Evolutionary conservation across 805 yeast genomes (phyloP).

Genomic region (Metschnikowia hibisci): DNA sequence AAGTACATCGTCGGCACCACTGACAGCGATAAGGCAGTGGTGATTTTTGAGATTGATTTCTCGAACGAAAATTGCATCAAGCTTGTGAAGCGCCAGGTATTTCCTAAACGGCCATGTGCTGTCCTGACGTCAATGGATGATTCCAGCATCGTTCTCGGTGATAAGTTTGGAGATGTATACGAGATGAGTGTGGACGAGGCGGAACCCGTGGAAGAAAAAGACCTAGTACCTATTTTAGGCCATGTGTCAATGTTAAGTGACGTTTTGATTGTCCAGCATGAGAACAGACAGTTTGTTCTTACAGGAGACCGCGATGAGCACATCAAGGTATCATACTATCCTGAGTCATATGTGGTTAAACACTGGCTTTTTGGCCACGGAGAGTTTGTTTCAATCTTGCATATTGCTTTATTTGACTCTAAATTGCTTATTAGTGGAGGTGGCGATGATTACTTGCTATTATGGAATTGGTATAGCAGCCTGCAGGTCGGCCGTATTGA

Average conservation of each 20-base stretch:
- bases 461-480: conserved; percentile 74
- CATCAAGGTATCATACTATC: conserved; percentile 76
- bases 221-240: conserved; percentile 70
- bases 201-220: conserved; percentile 39
- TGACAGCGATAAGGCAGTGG: conserved; percentile 78
- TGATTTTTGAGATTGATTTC: conserved; percentile 50
- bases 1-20: conserved; percentile 62
- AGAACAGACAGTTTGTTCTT: conserved; percentile 52
- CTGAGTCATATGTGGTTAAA: conserved; percentile 72
- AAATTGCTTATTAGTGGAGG: conserved; percentile 75
- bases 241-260: conserved; percentile 97
- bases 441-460: conserved; percentile 71
- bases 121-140: conserved; percentile 55
- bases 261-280: conserved; percentile 41
- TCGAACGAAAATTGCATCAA: conserved; percentile 41
- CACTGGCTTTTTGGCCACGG: conserved; percentile 83
- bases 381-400: conserved; percentile 71
- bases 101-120: conserved; percentile 92
- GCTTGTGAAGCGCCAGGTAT: conserved; percentile 64
- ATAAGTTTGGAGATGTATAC: conserved; percentile 95
- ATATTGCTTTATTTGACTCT: conserved; percentile 49
- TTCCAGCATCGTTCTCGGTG: conserved; percentile 64
- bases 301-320: conserved; percentile 97
- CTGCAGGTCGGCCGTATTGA: conserved; percentile 47
- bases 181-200: conserved; percentile 43